phyloP scores from a whole-genome alignment of 768 basidiomycete genomes.

The Tulasnella sp. region DNA sequence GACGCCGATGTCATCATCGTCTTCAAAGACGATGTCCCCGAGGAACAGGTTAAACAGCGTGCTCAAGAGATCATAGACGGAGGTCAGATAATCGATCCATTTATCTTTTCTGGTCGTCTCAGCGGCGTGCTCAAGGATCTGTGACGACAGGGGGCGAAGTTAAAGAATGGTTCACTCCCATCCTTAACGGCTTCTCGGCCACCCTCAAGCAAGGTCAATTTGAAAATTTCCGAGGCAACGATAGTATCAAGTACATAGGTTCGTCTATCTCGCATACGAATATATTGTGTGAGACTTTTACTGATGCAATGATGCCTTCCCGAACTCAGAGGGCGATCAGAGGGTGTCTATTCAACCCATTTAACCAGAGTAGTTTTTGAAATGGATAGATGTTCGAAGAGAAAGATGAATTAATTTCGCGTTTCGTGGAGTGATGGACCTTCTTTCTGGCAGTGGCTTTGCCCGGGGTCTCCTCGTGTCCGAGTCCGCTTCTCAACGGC shows the following conservation, averaged over 20 bases:
- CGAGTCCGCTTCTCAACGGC: too few relatives aligned
- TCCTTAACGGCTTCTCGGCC: conserved; percentile 11
- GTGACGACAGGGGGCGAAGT: neutral
- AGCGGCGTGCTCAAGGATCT: neutral
- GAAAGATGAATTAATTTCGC: too few relatives aligned
- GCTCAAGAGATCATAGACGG: neutral
- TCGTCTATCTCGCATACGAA: neutral
- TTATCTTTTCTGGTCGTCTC: neutral
- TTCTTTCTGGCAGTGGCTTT: neutral
- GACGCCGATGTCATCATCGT: conserved; percentile 25
- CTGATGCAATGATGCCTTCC: neutral
- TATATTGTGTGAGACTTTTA: neutral
- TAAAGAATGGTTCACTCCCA: neutral
- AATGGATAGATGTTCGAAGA: too few relatives aligned
- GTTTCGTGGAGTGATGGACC: too few relatives aligned
- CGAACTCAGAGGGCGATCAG: neutral
- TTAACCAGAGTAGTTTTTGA: neutral
- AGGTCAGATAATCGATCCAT: neutral
- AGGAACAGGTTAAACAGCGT: conserved; percentile 22
- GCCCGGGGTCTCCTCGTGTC: too few relatives aligned
- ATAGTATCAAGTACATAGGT: conserved; percentile 8
- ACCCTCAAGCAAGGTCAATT: neutral
- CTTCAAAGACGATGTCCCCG: conserved; percentile 27
- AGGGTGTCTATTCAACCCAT: neutral
- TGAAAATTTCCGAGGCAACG: neutral